Evolutionary conservation across 352 stramenopile genomes (phyloP).

Genomic region (Phytophthora pluvialis): DNA sequence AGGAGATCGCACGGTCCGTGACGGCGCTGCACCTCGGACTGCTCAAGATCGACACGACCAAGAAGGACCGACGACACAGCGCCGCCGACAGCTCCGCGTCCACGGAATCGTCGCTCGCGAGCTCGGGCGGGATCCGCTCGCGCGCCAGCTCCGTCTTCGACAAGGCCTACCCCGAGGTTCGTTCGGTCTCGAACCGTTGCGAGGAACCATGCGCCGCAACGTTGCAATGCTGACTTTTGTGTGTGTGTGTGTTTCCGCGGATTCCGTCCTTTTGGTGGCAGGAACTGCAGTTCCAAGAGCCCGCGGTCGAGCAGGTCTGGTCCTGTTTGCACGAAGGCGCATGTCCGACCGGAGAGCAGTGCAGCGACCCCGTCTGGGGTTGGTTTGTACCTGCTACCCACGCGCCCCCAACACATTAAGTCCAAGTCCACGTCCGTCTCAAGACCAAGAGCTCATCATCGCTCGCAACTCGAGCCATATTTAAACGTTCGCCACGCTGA

Average conservation of each 20-base stretch:
- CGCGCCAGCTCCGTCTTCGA: slow-evolving; percentile 52
- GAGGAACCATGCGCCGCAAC: neutral
- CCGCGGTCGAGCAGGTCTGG: slow-evolving; percentile 29
- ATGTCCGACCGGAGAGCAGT: slow-evolving; percentile 41
- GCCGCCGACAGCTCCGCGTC: slow-evolving; percentile 27
- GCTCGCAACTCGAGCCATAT: slow-evolving; percentile 26
- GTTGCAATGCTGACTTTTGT: slow-evolving; percentile 19
- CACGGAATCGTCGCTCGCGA: slow-evolving; percentile 39
- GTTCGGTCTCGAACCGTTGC: slow-evolving; percentile 9
- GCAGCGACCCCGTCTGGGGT: slow-evolving; percentile 67
- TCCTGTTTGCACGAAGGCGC: slow-evolving; percentile 43
- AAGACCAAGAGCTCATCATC: neutral
- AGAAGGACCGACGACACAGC: slow-evolving; percentile 33
- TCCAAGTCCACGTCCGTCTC: slow-evolving; percentile 4
- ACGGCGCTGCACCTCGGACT: slow-evolving; percentile 53
- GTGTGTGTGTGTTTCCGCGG: neutral
- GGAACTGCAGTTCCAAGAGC: slow-evolving; percentile 29
- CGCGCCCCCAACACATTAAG: slow-evolving; percentile 30
- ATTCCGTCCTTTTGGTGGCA: slow-evolving; percentile 6
- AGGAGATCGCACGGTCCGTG: slow-evolving; percentile 61
- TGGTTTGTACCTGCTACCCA: slow-evolving; percentile 56
- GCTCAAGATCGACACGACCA: slow-evolving; percentile 34
- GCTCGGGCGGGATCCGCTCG: slow-evolving; percentile 37
- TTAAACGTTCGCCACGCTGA: slow-evolving; percentile 26
- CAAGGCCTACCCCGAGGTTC: slow-evolving; percentile 43